These are phyloP conservation scores for Sugiyamaella mastotermitis DNA, from an alignment of 805 yeast species.

Conservation along the genomic window DNA sequence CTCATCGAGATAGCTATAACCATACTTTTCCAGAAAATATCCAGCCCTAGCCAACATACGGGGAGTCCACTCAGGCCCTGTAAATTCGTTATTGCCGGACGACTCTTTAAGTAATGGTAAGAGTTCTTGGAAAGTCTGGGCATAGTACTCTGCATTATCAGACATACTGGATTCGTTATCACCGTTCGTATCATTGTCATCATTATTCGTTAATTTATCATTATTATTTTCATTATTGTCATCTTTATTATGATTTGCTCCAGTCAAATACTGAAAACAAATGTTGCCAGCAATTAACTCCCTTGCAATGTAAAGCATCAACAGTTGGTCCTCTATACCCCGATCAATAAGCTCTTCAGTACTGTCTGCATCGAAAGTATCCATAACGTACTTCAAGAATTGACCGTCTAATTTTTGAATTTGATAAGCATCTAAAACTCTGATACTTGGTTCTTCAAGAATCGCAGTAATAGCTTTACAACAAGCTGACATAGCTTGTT, in stretches of 20 bases:
- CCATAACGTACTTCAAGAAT: constrained; percentile 3
- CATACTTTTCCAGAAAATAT: constrained; percentile 2
- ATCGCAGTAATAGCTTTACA: constrained; percentile 1
- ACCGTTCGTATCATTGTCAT: background rate
- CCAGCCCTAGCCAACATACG: constrained; percentile 4
- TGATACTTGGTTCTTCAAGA: background rate
- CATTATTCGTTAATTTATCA: background rate
- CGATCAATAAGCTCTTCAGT: constrained; percentile 10
- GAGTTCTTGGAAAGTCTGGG: background rate
- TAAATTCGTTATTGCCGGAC: too few species aligned
- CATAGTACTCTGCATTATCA: too few species aligned
- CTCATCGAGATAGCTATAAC: constrained; percentile 2
- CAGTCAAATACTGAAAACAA: too few species aligned
- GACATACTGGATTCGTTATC: constrained; percentile 1
- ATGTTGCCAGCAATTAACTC: too few species aligned
- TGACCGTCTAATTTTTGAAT: constrained; percentile 2
- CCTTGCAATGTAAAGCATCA: constrained; percentile 11
- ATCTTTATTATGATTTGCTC: too few species aligned
- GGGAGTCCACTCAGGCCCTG: constrained; percentile 4
- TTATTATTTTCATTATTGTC: background rate
- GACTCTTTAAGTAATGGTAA: constrained; percentile 1
- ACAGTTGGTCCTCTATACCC: constrained; percentile 13
- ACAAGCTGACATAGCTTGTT: constrained; percentile 2
- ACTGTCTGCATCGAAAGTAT: constrained; percentile 2
- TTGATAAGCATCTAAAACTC: constrained; percentile 4